These are phyloP conservation scores for Syzygium aromaticum DNA, from an alignment of 345 rosid species.

Conservation along the genomic window DNA sequence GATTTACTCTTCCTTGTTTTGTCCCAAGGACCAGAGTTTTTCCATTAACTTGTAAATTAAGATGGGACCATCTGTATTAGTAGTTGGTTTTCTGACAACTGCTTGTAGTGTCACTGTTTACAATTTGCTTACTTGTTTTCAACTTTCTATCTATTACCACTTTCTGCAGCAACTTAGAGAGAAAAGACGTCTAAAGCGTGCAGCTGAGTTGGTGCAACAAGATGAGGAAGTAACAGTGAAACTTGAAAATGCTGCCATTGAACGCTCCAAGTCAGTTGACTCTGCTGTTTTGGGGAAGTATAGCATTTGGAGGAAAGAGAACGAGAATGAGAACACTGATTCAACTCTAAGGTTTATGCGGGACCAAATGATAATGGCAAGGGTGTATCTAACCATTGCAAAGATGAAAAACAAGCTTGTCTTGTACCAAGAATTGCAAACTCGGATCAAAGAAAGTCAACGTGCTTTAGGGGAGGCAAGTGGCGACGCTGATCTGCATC, in stretches of 20 bases:
- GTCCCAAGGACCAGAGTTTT: background rate
- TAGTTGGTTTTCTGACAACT: background rate
- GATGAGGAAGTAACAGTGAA: slow-evolving; percentile 65
- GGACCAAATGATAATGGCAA: slow-evolving; percentile 96
- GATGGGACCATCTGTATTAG: background rate
- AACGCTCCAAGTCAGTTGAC: slow-evolving; percentile 91
- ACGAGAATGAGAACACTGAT: slow-evolving; percentile 83
- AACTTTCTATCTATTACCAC: background rate
- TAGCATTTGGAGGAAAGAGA: slow-evolving; percentile 92
- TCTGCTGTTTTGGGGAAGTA: slow-evolving; percentile 93
- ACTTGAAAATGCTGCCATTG: slow-evolving; percentile 93
- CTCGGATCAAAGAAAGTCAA: slow-evolving; percentile 79
- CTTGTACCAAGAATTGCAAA: slow-evolving; percentile 64
- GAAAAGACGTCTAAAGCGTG: slow-evolving; percentile 71
- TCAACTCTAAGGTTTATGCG: slow-evolving; percentile 81
- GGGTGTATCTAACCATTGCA: slow-evolving; percentile 74
- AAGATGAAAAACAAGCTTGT: slow-evolving; percentile 65
- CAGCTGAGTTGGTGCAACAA: slow-evolving; percentile 55
- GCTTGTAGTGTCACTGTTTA: background rate
- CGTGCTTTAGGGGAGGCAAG: slow-evolving; percentile 65
- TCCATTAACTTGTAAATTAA: background rate
- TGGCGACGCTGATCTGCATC: slow-evolving; percentile 77
- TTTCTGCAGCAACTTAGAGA: slow-evolving; percentile 82
- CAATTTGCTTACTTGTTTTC: background rate
- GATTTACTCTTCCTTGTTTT: background rate